These are phyloP conservation scores for Nakazawaea populi DNA, from an alignment of 805 yeast species.

Conservation along the genomic window DNA sequence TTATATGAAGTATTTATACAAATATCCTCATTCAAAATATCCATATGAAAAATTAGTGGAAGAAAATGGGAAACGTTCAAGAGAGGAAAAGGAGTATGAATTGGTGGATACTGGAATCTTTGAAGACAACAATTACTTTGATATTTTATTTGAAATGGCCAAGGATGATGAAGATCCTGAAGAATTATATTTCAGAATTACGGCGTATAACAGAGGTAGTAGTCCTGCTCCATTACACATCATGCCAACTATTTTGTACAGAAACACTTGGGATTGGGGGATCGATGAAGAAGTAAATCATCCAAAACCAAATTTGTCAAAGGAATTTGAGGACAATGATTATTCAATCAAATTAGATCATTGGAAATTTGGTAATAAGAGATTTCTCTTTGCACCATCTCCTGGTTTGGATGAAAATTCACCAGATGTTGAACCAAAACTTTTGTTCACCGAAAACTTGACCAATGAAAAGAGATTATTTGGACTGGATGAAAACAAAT, in stretches of 20 bases:
- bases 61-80: slow-evolving; percentile 59
- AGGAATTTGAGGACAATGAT: slow-evolving; percentile 31
- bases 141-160: slow-evolving; percentile 85
- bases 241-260: slow-evolving; percentile 74
- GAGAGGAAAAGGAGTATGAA: slow-evolving; percentile 73
- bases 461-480: slow-evolving; percentile 70
- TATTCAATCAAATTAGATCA: slow-evolving; percentile 57
- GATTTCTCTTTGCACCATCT: slow-evolving; percentile 74
- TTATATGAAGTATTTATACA: slow-evolving; percentile 85
- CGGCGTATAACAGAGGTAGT: slow-evolving; percentile 80
- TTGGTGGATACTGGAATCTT: slow-evolving; percentile 74
- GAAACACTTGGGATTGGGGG: slow-evolving; percentile 96
- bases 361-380: slow-evolving; percentile 59
- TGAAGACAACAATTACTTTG: slow-evolving; percentile 73
- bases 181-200: slow-evolving; percentile 74
- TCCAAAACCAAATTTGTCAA: slow-evolving; percentile 43
- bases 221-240: slow-evolving; percentile 86
- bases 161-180: slow-evolving; percentile 77
- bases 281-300: slow-evolving; percentile 39
- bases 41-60: slow-evolving; percentile 74
- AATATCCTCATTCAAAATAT: slow-evolving; percentile 82
- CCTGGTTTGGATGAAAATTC: slow-evolving; percentile 60
- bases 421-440: slow-evolving; percentile 67
- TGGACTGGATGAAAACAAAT: slow-evolving; percentile 46
- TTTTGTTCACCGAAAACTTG: slow-evolving; percentile 86